A percentile compares a stretch with the other conserved stretches of the same genome.
Conservation (phyloP, 2,329 filamentous ascomycete genomes). For the Apiospora arundinis region DNA sequence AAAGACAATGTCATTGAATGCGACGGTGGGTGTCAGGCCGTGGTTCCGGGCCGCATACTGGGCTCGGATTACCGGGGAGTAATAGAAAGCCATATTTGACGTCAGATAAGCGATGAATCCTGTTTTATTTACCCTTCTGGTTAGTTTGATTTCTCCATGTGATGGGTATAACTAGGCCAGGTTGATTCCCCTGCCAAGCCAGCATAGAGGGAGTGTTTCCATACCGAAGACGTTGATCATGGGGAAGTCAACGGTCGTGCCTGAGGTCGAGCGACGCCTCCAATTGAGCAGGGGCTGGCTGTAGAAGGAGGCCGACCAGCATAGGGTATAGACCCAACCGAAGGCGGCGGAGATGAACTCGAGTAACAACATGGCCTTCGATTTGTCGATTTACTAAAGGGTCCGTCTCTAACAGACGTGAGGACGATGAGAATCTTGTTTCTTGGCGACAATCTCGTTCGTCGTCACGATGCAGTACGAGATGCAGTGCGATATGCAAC, state of each 20-base stretch:
- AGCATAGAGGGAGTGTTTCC: slow-evolving; percentile 26
- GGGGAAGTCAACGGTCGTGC: slow-evolving; percentile 88
- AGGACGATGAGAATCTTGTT: background rate
- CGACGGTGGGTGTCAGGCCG: slow-evolving; percentile 80
- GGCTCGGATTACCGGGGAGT: slow-evolving; percentile 74
- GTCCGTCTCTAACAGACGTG: background rate
- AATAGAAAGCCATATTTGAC: slow-evolving; percentile 79
- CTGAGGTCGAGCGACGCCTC: slow-evolving; percentile 76
- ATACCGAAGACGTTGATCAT: slow-evolving; percentile 71
- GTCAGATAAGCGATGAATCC: slow-evolving; percentile 79
- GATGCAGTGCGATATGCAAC: background rate
- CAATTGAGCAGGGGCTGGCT: slow-evolving; percentile 86
- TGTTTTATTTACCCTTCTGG: slow-evolving; percentile 29
- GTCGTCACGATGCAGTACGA: background rate
- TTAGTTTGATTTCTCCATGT: background rate
- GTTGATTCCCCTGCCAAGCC: background rate
- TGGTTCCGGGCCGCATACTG: slow-evolving; percentile 86
- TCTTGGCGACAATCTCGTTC: background rate
- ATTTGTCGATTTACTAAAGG: too few species aligned
- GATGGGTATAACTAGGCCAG: background rate
- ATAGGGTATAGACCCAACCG: slow-evolving; percentile 77
- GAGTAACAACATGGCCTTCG: slow-evolving; percentile 49
- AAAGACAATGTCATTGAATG: slow-evolving; percentile 89
- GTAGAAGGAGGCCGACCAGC: slow-evolving; percentile 92
- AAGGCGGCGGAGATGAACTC: slow-evolving; percentile 62